phyloP scores from a whole-genome alignment of 768 basidiomycete genomes.

The Rhizopogon vulgaris region DNA sequence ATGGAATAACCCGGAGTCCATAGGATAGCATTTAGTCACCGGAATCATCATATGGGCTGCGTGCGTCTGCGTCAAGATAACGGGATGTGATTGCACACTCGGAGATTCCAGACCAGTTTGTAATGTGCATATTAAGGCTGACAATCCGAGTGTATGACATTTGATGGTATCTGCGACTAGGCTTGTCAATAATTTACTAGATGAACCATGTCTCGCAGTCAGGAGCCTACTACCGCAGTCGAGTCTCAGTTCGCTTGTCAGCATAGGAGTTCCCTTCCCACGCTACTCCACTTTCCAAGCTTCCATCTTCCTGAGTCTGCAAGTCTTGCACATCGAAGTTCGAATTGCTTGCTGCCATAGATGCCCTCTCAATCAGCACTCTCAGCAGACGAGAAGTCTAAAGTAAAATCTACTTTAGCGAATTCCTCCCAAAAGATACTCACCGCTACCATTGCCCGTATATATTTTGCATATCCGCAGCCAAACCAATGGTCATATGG shows the following conservation, averaged over 20 bases:
- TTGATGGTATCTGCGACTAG: too few species aligned
- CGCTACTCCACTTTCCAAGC: neutral
- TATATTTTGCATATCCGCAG: constrained; percentile 86
- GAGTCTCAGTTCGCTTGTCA: too few species aligned
- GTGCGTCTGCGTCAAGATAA: neutral
- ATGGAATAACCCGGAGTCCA: too few species aligned
- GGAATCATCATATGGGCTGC: neutral
- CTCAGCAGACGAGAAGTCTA: constrained; percentile 68
- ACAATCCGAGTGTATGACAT: neutral
- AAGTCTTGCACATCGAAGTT: neutral
- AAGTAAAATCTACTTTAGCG: constrained; percentile 61
- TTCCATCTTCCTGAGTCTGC: too few species aligned
- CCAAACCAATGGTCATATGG: constrained; percentile 78
- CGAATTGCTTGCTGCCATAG: constrained; percentile 1
- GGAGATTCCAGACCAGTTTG: neutral
- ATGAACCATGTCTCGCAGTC: too few species aligned
- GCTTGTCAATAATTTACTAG: too few species aligned
- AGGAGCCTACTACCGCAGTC: too few species aligned
- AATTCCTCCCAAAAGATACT: constrained; percentile 63
- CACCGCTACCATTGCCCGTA: constrained; percentile 73
- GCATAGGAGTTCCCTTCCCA: neutral
- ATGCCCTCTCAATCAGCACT: constrained; percentile 78
- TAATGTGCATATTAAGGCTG: neutral
- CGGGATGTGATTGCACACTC: too few species aligned
- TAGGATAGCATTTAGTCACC: neutral